Percentiles rank a stretch among this genome's conserved stretches.
Conservation (phyloP, 495 filamentous ascomycete genomes). For the Chaetomidium leptoderma region DNA sequence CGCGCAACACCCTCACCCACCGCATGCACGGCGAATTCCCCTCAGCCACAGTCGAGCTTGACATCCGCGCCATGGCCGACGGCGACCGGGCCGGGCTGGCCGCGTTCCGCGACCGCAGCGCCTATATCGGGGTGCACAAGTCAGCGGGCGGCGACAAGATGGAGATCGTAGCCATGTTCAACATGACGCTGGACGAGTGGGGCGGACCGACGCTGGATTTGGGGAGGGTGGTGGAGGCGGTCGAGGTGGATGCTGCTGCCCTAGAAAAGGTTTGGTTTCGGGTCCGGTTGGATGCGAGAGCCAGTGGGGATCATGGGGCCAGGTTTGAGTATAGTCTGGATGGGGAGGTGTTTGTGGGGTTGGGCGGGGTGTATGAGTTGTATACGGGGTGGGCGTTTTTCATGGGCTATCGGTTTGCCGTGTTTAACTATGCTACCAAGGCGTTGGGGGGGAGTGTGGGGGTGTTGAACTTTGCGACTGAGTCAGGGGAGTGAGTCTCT, state of each 20-base stretch:
- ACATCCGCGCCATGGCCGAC: not conserved
- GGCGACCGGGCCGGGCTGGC: conserved; percentile 1
- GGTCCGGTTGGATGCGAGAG: not conserved
- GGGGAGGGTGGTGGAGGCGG: not conserved
- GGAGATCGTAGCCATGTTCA: not conserved
- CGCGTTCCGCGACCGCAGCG: conserved; percentile 4
- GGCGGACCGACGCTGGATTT: not conserved
- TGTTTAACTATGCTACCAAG: conserved; percentile 5
- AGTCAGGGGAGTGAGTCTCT: not conserved
- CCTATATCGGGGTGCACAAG: not conserved
- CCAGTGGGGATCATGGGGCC: not conserved
- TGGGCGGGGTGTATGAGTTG: not conserved
- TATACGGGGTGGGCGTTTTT: conserved; percentile 5
- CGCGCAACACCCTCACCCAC: conserved; percentile 10
- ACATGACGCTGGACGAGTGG: conserved; percentile 3
- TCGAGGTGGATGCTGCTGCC: not conserved
- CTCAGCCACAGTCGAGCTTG: not conserved
- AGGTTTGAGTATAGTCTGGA: conserved; percentile 2
- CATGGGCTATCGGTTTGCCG: conserved; percentile 1
- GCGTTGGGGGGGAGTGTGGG: not conserved
- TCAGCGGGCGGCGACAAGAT: not conserved
- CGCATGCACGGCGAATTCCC: conserved; percentile 5
- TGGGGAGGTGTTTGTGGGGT: not conserved
- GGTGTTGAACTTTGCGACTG: not conserved
- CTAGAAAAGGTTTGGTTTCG: not conserved